Base-by-base conservation (phyloP, 768 basidiomycete species). In the Termitomyces sp. region DNA sequence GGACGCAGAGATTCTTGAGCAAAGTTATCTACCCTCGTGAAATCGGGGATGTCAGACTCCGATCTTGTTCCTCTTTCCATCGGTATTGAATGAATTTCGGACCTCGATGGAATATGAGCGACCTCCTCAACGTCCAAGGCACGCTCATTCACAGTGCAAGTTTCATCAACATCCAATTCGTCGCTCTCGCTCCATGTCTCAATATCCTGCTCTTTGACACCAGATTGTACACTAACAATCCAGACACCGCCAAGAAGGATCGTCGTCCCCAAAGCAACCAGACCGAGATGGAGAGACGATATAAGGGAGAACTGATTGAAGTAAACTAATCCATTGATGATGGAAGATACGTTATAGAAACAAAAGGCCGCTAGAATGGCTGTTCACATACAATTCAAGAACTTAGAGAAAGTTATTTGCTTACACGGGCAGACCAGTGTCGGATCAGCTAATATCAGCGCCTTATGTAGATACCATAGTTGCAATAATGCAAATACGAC, bases 281-380 rank as follows among this genome's bases (percentile, higher is more conserved):
- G 80, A 5, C 75, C 70, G n/a, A 94, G 81, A 69, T 94, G 83
- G n/a, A 83, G 64, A 0, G 80, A 76, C 1, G 85, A 74, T 40
- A 98, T 86, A 26, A 85, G 77, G 18, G 83, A 79, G 67, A 93
- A 83, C 68, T 98, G 93, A 70, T 95, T 79, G 70, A 91, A 97
- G 72, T 95, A 97, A 48, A 95, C 83, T 55, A 96, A 79, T 5
- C 91, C 90, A 64, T 94, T 95, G 58, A 94, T 79, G 69, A 98
- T 96, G 26, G 91, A 92, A 2, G 92, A 93, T 14, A 95, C 70
- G 69, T 96, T 98, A 75, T 96, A 98, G 71, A 94, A 93, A 71
- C 93, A 96, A 74, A 96, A 98, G 5, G 94, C 93, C 69, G 93
- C 87, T 85, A 65, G 28, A 55, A 60, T 32, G 2, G 4, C 43